A percentile compares a stretch with the other conserved stretches of the same genome.
Conservation (phyloP, 805 yeast genomes). For the Diddensiella santjacobensis region DNA sequence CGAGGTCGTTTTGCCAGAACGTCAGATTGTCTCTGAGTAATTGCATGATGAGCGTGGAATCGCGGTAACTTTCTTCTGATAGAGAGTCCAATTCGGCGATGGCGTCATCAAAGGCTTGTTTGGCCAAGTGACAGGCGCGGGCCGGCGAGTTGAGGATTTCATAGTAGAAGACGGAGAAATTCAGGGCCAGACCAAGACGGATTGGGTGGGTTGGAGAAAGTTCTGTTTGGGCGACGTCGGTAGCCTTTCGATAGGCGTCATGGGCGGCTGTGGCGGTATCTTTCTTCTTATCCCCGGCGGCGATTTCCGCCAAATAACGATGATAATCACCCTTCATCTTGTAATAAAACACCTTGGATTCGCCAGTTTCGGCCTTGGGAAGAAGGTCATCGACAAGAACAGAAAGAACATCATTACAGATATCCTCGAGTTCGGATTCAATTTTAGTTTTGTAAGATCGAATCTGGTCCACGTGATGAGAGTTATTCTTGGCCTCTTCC, state of each 20-base stretch:
- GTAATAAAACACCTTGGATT: conserved; percentile 96
- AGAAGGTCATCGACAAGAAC: conserved; percentile 88
- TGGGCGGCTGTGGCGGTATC: conserved; percentile 92
- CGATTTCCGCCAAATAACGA: conserved; percentile 98
- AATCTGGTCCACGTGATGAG: conserved; percentile 80
- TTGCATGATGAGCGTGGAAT: conserved; percentile 97
- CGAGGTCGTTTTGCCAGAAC: conserved; percentile 81
- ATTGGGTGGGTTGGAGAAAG: conserved; percentile 99
- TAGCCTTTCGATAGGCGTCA: conserved; percentile 93
- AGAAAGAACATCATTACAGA: conserved; percentile 88
- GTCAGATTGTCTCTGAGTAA: conserved; percentile 96
- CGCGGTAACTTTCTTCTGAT: conserved; percentile 97
- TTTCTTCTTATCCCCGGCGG: conserved; percentile 87
- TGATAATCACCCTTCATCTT: conserved; percentile 99
- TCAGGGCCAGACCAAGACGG: conserved; percentile 95
- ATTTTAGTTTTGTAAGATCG: conserved; percentile 95
- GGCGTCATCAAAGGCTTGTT: conserved; percentile 98
- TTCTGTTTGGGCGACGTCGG: conserved; percentile 97
- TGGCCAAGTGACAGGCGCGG: conserved; percentile 97
- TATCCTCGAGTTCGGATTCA: conserved; percentile 88
- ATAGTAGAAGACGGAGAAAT: conserved; percentile 96
- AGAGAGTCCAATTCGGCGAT: conserved; percentile 97
- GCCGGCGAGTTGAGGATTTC: conserved; percentile 98
- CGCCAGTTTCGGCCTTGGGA: conserved; percentile 95
- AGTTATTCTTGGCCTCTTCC: conserved; percentile 97